phyloP scores from a whole-genome alignment of 2,329 filamentous ascomycete species.

The Torrubiellomyces zombiae region DNA sequence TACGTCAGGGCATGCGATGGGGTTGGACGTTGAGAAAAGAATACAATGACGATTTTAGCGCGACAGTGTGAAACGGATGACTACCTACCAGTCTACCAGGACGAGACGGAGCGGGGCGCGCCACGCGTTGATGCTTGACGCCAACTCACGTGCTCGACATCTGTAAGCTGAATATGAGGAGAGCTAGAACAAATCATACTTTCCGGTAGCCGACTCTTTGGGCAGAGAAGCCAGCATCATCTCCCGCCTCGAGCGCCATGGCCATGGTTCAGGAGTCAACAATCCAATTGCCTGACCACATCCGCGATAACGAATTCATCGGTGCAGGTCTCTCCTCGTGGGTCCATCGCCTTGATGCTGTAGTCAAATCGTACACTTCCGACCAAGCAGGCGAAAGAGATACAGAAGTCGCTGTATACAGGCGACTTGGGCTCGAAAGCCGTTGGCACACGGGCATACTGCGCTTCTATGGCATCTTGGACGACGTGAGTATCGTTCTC shows the following conservation, averaged over 20 bases:
- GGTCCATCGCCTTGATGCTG: conserved; percentile 1
- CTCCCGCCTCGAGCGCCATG: too few species aligned
- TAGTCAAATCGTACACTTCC: conserved; percentile 1
- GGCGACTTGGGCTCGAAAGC: not conserved
- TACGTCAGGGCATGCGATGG: conserved; percentile 3
- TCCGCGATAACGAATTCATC: too few species aligned
- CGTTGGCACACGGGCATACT: not conserved
- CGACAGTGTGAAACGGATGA: not conserved
- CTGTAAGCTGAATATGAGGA: not conserved
- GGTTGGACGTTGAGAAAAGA: conserved; percentile 4
- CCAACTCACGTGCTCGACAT: conserved; percentile 10
- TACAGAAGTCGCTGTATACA: conserved; percentile 1
- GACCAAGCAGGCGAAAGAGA: not conserved
- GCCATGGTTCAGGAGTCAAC: too few species aligned
- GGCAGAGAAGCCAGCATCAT: too few species aligned
- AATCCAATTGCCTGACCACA: too few species aligned
- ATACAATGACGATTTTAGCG: too few species aligned
- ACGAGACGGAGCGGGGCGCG: conserved; percentile 1
- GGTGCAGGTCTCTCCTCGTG: conserved; percentile 1
- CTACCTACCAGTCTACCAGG: not conserved
- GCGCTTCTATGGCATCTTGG: not conserved
- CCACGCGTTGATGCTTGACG: conserved; percentile 3
- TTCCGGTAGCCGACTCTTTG: too few species aligned
- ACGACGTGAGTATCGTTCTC: not conserved
- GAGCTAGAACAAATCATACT: too few species aligned